Evolutionary conservation across 2,329 filamentous ascomycete species (phyloP).

Genomic region (Nothophoma quercina): DNA sequence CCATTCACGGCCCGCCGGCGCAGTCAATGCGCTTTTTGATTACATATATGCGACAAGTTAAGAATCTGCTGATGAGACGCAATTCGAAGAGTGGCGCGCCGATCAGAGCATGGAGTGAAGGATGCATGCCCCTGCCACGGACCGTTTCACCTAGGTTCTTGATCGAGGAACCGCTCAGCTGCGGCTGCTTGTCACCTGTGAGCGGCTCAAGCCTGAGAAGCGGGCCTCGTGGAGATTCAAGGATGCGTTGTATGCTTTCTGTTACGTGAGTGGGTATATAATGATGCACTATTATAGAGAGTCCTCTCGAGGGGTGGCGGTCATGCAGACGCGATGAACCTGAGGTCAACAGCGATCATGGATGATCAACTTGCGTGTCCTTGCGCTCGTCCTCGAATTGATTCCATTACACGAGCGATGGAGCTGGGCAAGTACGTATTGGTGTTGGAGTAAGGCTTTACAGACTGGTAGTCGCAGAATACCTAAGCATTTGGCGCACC

Average conservation of each 20-base stretch:
- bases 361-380: slow-evolving; percentile 2
- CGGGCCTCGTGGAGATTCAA: background rate
- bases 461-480: slow-evolving; percentile 16
- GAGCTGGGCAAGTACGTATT: slow-evolving; percentile 24
- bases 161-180: slow-evolving; percentile 3
- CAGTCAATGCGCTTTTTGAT: slow-evolving; percentile 23
- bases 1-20: slow-evolving; percentile 37
- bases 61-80: slow-evolving; percentile 7
- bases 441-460: slow-evolving; percentile 23
- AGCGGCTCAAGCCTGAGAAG: slow-evolving; percentile 7
- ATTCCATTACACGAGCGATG: slow-evolving; percentile 16
- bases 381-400: slow-evolving; percentile 1
- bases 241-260: slow-evolving; percentile 2
- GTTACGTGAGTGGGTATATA: background rate
- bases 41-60: slow-evolving; percentile 22
- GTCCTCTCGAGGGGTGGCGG: background rate
- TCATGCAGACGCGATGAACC: background rate
- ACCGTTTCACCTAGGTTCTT: slow-evolving; percentile 12
- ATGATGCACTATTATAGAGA: background rate
- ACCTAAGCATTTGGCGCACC: slow-evolving; percentile 18
- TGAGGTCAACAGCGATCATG: background rate
- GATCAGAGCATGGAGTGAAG: slow-evolving; percentile 11
- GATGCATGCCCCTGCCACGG: slow-evolving; percentile 11
- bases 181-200: background rate
- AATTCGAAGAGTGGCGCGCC: slow-evolving; percentile 11